Conservation (phyloP, 306 rosid genomes). For the Amphicarpaea edgeworthii region DNA sequence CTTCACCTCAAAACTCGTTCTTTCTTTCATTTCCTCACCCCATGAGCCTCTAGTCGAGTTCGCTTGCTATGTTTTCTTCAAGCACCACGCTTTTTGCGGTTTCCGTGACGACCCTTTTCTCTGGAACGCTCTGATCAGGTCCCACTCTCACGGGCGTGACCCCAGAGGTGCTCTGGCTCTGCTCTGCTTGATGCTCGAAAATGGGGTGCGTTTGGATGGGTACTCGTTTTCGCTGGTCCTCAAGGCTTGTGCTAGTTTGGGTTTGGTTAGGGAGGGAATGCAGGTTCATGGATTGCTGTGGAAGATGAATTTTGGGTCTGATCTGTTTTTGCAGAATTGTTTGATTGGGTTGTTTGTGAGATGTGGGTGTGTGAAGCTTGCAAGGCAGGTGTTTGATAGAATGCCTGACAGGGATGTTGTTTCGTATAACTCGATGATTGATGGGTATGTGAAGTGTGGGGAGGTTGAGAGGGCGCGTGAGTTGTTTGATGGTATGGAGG, state of each 20-base stretch:
- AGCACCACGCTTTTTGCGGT: conserved; percentile 52
- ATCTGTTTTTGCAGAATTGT: conserved; percentile 69
- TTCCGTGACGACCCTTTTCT: conserved; percentile 69
- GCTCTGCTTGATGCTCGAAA: conserved; percentile 68
- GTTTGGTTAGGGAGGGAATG: conserved; percentile 67
- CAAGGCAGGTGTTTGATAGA: conserved; percentile 63
- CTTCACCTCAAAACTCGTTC: conserved; percentile 62
- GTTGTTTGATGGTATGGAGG: conserved; percentile 66
- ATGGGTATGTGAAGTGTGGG: conserved; percentile 71
- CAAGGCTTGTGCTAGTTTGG: conserved; percentile 74
- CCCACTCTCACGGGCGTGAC: conserved; percentile 76
- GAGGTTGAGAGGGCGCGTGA: conserved; percentile 57
- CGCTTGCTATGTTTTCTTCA: conserved; percentile 73
- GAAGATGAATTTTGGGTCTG: conserved; percentile 59
- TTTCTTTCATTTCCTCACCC: conserved; percentile 73
- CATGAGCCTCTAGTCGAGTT: conserved; percentile 60
- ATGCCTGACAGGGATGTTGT: conserved; percentile 67
- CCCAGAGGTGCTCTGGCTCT: conserved; percentile 61
- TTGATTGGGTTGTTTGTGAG: conserved; percentile 58
- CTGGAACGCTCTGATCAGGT: conserved; percentile 78
- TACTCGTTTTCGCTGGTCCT: conserved; percentile 69
- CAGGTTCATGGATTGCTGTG: conserved; percentile 76
- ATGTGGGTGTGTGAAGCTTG: conserved; percentile 61
- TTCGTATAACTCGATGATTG: conserved; percentile 77
- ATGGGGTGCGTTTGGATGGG: conserved; percentile 66